Conservation (phyloP, 2,329 filamentous ascomycete genomes). For the Aureobasidium vineae region DNA sequence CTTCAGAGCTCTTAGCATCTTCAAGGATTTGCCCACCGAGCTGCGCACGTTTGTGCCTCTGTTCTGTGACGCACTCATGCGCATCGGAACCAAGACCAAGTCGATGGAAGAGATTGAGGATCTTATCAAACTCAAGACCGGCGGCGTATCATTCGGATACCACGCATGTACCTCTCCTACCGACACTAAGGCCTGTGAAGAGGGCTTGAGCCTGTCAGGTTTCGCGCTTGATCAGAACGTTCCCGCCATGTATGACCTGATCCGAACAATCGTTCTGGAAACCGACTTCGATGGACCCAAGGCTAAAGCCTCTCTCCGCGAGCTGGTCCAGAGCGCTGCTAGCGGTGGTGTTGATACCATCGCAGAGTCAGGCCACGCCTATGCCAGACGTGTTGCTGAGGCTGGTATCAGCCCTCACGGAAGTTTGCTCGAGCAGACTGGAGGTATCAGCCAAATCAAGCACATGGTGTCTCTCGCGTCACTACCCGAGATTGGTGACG, state of each 20-base stretch:
- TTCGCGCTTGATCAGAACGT: slow-evolving; percentile 89
- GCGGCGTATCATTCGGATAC: slow-evolving; percentile 81
- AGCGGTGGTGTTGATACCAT: slow-evolving; percentile 91
- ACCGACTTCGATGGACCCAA: slow-evolving; percentile 86
- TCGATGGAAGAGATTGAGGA: slow-evolving; percentile 95
- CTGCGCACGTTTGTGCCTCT: slow-evolving; percentile 80
- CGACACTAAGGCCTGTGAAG: slow-evolving; percentile 67
- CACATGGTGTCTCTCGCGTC: slow-evolving; percentile 76
- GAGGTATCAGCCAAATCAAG: slow-evolving; percentile 86
- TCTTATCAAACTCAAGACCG: slow-evolving; percentile 92
- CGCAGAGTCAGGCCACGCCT: slow-evolving; percentile 84
- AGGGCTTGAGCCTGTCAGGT: slow-evolving; percentile 81
- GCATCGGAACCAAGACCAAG: slow-evolving; percentile 82
- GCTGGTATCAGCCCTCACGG: slow-evolving; percentile 71
- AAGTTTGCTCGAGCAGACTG: slow-evolving; percentile 76
- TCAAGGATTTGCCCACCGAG: slow-evolving; percentile 78
- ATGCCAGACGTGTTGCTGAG: slow-evolving; percentile 79
- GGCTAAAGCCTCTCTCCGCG: slow-evolving; percentile 76
- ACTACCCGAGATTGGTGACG: slow-evolving; percentile 62
- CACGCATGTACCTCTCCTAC: slow-evolving; percentile 76
- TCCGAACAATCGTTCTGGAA: slow-evolving; percentile 76
- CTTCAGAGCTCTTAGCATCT: slow-evolving; percentile 80
- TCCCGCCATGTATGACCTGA: slow-evolving; percentile 82
- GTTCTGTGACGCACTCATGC: slow-evolving; percentile 90
- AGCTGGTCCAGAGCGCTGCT: slow-evolving; percentile 80